These are phyloP conservation scores for Polytrichum commune DNA, from an alignment of 225 moss, liverwort and hornwort species.

Conservation along the genomic window DNA sequence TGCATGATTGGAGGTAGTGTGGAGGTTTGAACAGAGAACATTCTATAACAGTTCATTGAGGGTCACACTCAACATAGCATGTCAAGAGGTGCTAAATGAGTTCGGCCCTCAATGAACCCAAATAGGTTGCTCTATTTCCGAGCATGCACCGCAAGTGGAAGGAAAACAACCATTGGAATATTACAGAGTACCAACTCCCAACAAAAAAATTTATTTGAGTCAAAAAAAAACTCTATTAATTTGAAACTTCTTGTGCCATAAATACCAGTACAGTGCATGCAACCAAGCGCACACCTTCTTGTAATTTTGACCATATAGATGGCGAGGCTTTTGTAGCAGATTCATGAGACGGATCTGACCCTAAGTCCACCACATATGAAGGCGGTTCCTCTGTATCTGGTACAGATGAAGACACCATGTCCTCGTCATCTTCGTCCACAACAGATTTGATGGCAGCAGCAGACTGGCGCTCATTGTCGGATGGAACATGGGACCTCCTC, in stretches of 20 bases:
- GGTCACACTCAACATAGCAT: no score
- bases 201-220: background rate
- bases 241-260: background rate
- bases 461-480: conserved; percentile 21
- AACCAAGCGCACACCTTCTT: conserved; percentile 21
- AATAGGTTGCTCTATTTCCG: no score
- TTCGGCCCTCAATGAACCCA: no score
- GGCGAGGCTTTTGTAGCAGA: conserved; percentile 7
- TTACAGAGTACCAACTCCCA: no score
- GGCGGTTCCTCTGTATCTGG: conserved; percentile 5
- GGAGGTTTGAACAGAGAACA: no score
- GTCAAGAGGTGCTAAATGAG: no score
- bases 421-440: conserved; percentile 22
- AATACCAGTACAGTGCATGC: background rate
- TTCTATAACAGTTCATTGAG: no score
- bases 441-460: conserved; percentile 29
- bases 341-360: background rate
- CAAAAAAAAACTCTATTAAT: no score
- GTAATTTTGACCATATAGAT: conserved; percentile 24
- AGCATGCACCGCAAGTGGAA: no score
- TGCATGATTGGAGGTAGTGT: no score
- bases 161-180: no score
- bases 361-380: conserved; percentile 17
- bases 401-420: background rate
- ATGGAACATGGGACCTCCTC: conserved; percentile 15